Conservation (phyloP, 805 yeast genomes). For the Candida stauntonica region DNA sequence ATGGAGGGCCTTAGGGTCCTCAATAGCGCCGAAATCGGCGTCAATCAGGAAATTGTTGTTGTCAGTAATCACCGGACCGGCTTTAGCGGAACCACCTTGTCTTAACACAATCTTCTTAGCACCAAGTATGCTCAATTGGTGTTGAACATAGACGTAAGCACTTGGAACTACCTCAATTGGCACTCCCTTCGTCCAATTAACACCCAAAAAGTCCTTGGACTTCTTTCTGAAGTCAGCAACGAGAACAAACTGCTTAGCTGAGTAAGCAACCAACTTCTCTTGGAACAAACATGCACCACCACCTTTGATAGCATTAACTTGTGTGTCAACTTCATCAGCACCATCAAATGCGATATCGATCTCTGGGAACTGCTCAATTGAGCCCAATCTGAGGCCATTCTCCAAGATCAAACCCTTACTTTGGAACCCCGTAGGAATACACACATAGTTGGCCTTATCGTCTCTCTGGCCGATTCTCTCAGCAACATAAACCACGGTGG, state of each 20-base stretch:
- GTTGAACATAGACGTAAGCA: constrained; percentile 71
- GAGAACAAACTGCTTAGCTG: constrained; percentile 70
- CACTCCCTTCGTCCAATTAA: constrained; percentile 82
- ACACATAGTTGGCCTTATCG: constrained; percentile 53
- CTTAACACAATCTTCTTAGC: constrained; percentile 64
- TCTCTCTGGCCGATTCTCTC: constrained; percentile 78
- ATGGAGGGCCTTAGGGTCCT: constrained; percentile 51
- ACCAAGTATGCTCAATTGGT: constrained; percentile 59
- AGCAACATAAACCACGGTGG: constrained; percentile 96
- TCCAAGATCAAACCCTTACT: constrained; percentile 79
- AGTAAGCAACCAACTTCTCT: constrained; percentile 87
- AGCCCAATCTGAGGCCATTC: constrained; percentile 73
- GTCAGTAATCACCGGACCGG: constrained; percentile 96
- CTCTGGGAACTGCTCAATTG: constrained; percentile 76
- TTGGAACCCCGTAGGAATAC: constrained; percentile 97
- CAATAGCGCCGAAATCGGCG: constrained; percentile 82
- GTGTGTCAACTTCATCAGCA: constrained; percentile 90
- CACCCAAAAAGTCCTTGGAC: constrained; percentile 63
- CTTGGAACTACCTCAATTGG: constrained; percentile 95
- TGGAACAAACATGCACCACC: constrained; percentile 98
- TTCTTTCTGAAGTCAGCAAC: constrained; percentile 93
- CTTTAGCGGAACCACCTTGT: constrained; percentile 87
- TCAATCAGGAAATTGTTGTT: constrained; percentile 91
- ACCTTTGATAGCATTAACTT: constrained; percentile 87
- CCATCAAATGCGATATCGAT: constrained; percentile 97